These are phyloP conservation scores for Monosporozyma servazzii DNA, from an alignment of 805 yeast genomes.

Conservation along the genomic window DNA sequence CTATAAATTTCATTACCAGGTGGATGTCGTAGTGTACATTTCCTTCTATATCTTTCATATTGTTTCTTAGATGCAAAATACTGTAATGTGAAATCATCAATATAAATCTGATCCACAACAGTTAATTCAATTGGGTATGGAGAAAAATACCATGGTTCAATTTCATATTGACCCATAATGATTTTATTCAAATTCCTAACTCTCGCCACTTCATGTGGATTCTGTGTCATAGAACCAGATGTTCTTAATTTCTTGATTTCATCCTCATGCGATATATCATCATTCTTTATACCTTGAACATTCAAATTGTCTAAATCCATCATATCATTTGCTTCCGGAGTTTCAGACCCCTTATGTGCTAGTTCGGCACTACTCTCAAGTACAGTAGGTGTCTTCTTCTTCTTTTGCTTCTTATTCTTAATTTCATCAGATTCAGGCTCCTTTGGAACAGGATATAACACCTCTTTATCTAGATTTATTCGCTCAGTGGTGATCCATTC, in stretches of 20 bases:
- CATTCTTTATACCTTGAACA: constrained; percentile 69
- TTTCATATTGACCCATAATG: constrained; percentile 80
- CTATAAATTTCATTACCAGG: constrained; percentile 98
- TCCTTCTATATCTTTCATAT: constrained; percentile 82
- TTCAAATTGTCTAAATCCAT: constrained; percentile 79
- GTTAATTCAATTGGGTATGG: constrained; percentile 95
- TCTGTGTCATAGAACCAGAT: constrained; percentile 96
- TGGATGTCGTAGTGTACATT: constrained; percentile 87
- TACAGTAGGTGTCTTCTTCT: constrained; percentile 23
- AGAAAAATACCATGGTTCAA: constrained; percentile 98
- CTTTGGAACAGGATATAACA: constrained; percentile 60
- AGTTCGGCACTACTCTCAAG: constrained; percentile 1
- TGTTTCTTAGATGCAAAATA: constrained; percentile 86
- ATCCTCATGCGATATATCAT: constrained; percentile 75
- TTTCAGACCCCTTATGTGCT: constrained; percentile 13
- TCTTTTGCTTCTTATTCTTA: constrained; percentile 30
- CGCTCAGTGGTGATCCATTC: constrained; percentile 80
- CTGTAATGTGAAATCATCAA: constrained; percentile 83
- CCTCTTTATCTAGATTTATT: constrained; percentile 61
- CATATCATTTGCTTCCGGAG: constrained; percentile 43
- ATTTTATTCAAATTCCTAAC: constrained; percentile 76
- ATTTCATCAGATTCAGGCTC: constrained; percentile 36
- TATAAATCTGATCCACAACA: constrained; percentile 80
- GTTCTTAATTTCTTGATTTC: constrained; percentile 88
- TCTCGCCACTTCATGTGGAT: constrained; percentile 73